Evolutionary conservation across 441 rosid genomes (phyloP).

Genomic region (Breynia disticha): DNA sequence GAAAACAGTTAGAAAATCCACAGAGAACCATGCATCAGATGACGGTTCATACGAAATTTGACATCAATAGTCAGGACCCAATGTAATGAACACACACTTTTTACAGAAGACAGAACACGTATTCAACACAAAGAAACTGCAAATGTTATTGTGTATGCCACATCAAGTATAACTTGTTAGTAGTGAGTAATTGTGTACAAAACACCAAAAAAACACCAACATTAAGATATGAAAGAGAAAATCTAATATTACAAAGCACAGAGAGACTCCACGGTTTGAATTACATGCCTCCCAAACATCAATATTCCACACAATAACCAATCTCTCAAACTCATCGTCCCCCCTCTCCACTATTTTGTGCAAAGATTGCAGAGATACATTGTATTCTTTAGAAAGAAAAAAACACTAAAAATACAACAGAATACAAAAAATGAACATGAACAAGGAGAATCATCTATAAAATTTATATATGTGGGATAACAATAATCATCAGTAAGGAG

Average conservation of each 20-base stretch:
- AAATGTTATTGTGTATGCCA: too few relatives aligned
- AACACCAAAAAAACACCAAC: constrained; percentile 8
- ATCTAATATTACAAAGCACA: constrained; percentile 40
- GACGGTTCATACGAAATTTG: too few relatives aligned
- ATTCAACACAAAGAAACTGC: too few relatives aligned
- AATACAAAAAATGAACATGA: constrained; percentile 15
- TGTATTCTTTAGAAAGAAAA: constrained; percentile 10
- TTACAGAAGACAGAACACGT: too few relatives aligned
- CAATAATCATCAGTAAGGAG: constrained; percentile 48
- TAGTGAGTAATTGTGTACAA: neutral
- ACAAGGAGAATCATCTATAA: constrained; percentile 21
- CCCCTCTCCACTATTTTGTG: constrained; percentile 11
- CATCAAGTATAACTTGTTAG: neutral
- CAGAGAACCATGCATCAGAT: too few relatives aligned
- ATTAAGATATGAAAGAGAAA: constrained; percentile 9
- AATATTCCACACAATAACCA: constrained; percentile 22
- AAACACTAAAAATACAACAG: constrained; percentile 9
- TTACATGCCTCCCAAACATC: constrained; percentile 24
- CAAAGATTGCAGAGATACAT: constrained; percentile 20
- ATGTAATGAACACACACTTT: too few relatives aligned
- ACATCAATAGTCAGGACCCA: too few relatives aligned
- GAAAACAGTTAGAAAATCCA: too few relatives aligned
- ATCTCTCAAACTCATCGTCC: constrained; percentile 8
- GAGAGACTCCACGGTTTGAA: constrained; percentile 16
- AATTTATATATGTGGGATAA: constrained; percentile 3